phyloP scores from a whole-genome alignment of 129 eudicot species.

The Calendula officinalis region DNA sequence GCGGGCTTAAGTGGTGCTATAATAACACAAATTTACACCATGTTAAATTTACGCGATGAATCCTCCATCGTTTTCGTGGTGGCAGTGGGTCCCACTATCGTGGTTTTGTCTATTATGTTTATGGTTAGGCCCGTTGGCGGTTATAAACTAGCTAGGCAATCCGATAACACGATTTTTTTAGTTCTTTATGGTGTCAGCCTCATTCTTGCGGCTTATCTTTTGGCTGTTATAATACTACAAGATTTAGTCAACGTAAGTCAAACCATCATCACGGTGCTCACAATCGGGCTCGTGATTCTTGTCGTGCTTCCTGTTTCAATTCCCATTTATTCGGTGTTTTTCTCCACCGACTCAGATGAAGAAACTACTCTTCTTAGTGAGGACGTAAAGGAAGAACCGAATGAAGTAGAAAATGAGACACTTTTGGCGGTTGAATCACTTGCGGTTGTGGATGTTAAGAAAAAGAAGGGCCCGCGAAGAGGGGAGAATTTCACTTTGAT shows the following conservation, averaged over 20 bases:
- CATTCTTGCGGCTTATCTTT: constrained; percentile 58
- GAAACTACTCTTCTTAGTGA: constrained; percentile 41
- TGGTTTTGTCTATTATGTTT: constrained; percentile 54
- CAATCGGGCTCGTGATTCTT: constrained; percentile 39
- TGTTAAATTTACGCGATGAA: constrained; percentile 48
- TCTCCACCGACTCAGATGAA: constrained; percentile 26
- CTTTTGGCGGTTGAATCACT: constrained; percentile 37
- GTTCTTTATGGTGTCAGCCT: constrained; percentile 47
- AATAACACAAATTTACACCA: constrained; percentile 54
- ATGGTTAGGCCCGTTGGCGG: constrained; percentile 62
- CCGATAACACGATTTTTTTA: constrained; percentile 45
- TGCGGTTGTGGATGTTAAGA: constrained; percentile 42
- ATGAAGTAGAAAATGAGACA: constrained; percentile 48
- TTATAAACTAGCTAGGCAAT: constrained; percentile 43
- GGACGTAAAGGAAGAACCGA: constrained; percentile 33
- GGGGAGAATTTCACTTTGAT: constrained; percentile 65
- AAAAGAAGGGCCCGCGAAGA: constrained; percentile 54
- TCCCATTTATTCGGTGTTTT: constrained; percentile 42
- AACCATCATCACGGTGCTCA: constrained; percentile 33
- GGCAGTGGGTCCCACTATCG: constrained; percentile 65
- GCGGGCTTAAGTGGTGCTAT: constrained; percentile 77
- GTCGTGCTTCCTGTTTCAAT: constrained; percentile 46
- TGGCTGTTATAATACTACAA: constrained; percentile 48
- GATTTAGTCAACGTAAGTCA: constrained; percentile 40
- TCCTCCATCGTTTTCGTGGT: constrained; percentile 52